Conservation (phyloP, 257 asterid genomes). For the Solanum etuberosum region DNA sequence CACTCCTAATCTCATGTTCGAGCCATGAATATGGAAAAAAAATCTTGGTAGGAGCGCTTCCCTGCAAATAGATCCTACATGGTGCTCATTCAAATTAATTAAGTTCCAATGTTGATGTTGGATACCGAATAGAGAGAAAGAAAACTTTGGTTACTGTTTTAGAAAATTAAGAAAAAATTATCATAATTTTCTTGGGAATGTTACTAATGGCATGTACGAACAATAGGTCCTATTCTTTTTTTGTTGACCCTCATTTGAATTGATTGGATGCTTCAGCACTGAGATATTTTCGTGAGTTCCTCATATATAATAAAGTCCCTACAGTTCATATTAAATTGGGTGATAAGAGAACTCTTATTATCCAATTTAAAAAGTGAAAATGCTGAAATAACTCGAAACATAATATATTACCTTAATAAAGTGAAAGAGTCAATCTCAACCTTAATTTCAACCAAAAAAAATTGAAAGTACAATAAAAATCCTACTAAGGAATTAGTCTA, state of each 20-base stretch:
- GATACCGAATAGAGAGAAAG: too few relatives aligned
- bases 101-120: too few relatives aligned
- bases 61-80: neutral
- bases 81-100: too few relatives aligned
- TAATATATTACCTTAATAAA: neutral
- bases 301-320: too few relatives aligned
- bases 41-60: neutral
- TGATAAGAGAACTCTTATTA: neutral
- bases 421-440: neutral
- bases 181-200: neutral
- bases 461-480: too few relatives aligned
- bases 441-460: too few relatives aligned
- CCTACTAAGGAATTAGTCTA: neutral
- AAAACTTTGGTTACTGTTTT: neutral
- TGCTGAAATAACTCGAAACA: fast-evolving
- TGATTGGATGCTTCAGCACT: too few relatives aligned
- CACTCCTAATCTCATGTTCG: neutral
- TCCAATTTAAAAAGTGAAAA: neutral
- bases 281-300: too few relatives aligned
- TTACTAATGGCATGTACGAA: too few relatives aligned
- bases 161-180: neutral
- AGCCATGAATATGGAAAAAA: too few relatives aligned
- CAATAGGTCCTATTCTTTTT: too few relatives aligned
- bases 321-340: neutral
- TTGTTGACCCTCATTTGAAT: too few relatives aligned